Evolutionary conservation across 1,284 basidiomycete genomes (phyloP).

Genomic region (Sphaerobolus stellatus): DNA sequence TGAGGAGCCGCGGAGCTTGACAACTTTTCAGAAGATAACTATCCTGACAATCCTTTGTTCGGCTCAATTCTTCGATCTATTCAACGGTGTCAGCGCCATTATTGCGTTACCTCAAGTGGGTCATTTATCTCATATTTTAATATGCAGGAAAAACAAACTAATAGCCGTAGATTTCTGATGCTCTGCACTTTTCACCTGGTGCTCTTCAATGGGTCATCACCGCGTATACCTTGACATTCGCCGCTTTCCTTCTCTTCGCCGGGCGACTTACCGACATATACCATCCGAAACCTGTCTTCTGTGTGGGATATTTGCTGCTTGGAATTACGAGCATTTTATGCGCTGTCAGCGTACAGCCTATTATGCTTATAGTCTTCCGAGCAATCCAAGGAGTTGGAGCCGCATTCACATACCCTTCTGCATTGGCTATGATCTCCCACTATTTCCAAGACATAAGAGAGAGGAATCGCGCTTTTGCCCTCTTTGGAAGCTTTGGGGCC

Average conservation of each 20-base stretch:
- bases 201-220: constrained; percentile 12
- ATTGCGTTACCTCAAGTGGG: constrained; percentile 24
- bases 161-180: constrained; percentile 3
- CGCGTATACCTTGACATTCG: constrained; percentile 20
- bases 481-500: constrained; percentile 35
- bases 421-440: constrained; percentile 38
- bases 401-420: constrained; percentile 37
- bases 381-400: constrained; percentile 34
- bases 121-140: not conserved
- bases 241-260: constrained; percentile 16
- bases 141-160: not conserved
- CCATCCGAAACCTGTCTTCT: constrained; percentile 22
- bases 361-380: constrained; percentile 36
- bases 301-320: constrained; percentile 29
- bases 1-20: no score
- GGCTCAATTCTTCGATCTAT: constrained; percentile 37
- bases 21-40: no score
- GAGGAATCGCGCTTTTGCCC: constrained; percentile 36
- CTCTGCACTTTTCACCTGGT: constrained; percentile 6
- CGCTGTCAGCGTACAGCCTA: constrained; percentile 19
- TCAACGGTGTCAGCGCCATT: constrained; percentile 21
- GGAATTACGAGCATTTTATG: constrained; percentile 26
- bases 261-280: constrained; percentile 17
- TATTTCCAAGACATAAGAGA: constrained; percentile 36
- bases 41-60: constrained; percentile 38